Conservation (phyloP, 176 grass and related monocot species). For the Calamus simplicifolius region DNA sequence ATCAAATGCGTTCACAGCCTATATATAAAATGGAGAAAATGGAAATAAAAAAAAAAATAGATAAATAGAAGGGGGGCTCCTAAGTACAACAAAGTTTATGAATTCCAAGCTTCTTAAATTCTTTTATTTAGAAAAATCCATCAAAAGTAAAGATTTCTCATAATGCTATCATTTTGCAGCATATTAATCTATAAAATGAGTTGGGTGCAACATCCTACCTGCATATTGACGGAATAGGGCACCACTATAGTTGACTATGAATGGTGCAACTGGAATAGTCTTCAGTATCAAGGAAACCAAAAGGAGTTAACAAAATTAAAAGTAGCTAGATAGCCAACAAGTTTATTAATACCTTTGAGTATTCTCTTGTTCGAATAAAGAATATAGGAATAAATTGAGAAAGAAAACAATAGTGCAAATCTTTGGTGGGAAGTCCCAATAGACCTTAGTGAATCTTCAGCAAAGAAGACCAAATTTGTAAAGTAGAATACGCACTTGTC, state of each 20-base stretch:
- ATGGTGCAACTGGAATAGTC: slow-evolving; percentile 83
- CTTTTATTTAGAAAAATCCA: too few species aligned
- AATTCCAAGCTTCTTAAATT: too few species aligned
- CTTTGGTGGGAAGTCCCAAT: slow-evolving; percentile 84
- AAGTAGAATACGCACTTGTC: too few species aligned
- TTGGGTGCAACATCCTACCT: slow-evolving; percentile 29
- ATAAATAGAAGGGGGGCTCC: too few species aligned
- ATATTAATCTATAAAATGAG: neutral
- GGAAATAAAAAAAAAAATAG: too few species aligned
- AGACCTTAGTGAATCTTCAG: slow-evolving; percentile 28
- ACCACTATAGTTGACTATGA: slow-evolving; percentile 84
- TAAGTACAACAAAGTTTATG: too few species aligned
- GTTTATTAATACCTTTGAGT: slow-evolving; percentile 66
- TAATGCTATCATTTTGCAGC: too few species aligned
- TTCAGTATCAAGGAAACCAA: slow-evolving; percentile 32
- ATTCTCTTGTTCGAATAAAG: slow-evolving; percentile 92
- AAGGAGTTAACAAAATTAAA: neutral
- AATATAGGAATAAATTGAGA: slow-evolving; percentile 86
- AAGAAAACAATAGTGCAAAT: slow-evolving; percentile 93
- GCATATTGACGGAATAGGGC: slow-evolving; percentile 89
- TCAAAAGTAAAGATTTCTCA: too few species aligned
- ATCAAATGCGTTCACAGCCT: too few species aligned
- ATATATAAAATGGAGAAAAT: too few species aligned
- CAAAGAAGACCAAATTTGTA: neutral
- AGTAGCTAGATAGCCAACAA: slow-evolving; percentile 3